Base-by-base conservation (phyloP, 2,329 filamentous ascomycete species). In the Fonsecaea erecta region DNA sequence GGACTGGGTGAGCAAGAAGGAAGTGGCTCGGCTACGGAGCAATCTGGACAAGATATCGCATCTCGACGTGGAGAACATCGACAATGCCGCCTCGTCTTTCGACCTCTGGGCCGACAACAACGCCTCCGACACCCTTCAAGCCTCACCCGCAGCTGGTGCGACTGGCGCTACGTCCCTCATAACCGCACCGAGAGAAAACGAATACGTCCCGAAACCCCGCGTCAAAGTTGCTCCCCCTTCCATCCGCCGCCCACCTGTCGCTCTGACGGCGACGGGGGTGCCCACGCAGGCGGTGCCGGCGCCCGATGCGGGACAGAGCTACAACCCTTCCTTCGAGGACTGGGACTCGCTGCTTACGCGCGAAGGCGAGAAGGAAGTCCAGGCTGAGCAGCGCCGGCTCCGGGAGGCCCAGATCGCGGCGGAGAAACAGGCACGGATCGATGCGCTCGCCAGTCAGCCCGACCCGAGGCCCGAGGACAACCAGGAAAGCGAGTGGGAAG, bases 401-500 rank as follows among this genome's bases (percentile, higher is more conserved):
- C 86, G 88, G 69, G 86, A 85, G 9, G 91, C 93, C 63, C 83
- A 84, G 32, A 16, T 61, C 14, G 70, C 70, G 18, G 71, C 69
- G 18, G 79, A 90, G 68, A 88, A 84, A 72, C 80, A 86, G 70
- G 91, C 92, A 73, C 86, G 90, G 18, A 85, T 88, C 0, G 87
- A 86, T 48, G 93, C 90, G 9, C 88, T 89, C 18, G 91, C 90
- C 1, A 86, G 90, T 71, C 88, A 90, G 1, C 90, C 93, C 56
- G 90, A 91, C 16, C 88, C 91, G 73, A 85, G 86, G 67, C 86
- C 87, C 76, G 92, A 96, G 66, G 91, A 95, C 72, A 52, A 96
- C 65, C 91, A 94, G 72, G 93, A 97, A 75, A 95, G 91, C 53
- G 93, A 91, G 14, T 97, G 93, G 92, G 94, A 93, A 77, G 91